phyloP scores from a whole-genome alignment of 192 early-diverging fungal species.

The Lunasporangiospora selenospora region DNA sequence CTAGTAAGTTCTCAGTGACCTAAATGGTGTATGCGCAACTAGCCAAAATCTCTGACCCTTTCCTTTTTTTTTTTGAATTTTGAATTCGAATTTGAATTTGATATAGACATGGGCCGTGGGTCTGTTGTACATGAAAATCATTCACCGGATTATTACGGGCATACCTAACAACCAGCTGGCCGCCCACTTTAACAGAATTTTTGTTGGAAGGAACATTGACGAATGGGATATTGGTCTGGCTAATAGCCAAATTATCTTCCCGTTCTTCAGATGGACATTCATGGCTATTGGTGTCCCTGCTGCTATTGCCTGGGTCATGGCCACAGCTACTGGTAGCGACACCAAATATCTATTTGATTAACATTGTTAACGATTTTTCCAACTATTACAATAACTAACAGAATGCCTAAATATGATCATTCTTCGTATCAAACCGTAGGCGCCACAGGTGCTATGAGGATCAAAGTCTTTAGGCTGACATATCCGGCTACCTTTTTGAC shows the following conservation, averaged over 20 bases:
- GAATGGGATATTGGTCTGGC: constrained; percentile 22
- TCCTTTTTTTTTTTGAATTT: constrained; percentile 14
- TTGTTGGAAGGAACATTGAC: constrained; percentile 13
- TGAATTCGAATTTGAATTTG: too few species aligned
- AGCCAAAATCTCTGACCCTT: background rate
- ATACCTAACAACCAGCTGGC: constrained; percentile 58
- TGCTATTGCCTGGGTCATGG: constrained; percentile 2
- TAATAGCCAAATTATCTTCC: constrained; percentile 16
- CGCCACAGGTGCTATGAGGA: background rate
- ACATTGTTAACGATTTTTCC: too few species aligned
- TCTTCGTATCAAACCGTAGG: too few species aligned
- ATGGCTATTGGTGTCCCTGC: constrained; percentile 12
- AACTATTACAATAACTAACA: too few species aligned
- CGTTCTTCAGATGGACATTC: background rate
- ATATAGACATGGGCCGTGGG: constrained; percentile 78
- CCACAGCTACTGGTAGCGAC: constrained; percentile 6
- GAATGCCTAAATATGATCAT: too few species aligned
- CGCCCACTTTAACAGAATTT: constrained; percentile 17
- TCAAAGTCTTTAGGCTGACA: constrained; percentile 4
- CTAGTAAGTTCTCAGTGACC: constrained; percentile 42
- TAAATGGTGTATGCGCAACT: background rate
- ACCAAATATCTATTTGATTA: too few species aligned
- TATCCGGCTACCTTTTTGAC: constrained; percentile 9
- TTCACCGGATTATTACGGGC: constrained; percentile 59
- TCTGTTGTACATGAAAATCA: constrained; percentile 75